Evolutionary conservation across 345 rosid species (phyloP).

Genomic region (Brassica cretica): DNA sequence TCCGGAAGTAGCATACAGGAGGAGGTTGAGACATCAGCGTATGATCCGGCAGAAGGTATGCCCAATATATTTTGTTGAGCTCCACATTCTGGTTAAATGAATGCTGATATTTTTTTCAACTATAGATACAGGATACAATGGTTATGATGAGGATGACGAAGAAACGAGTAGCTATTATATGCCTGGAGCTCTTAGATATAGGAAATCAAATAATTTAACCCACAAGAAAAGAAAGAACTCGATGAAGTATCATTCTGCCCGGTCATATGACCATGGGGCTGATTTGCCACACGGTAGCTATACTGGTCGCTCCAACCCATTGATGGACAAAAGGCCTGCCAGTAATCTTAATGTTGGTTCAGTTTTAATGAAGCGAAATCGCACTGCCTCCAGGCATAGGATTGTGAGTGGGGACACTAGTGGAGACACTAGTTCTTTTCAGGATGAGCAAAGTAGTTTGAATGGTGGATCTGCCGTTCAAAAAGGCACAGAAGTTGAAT

Average conservation of each 20-base stretch:
- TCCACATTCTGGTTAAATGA: background rate
- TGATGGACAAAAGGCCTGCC: slow-evolving; percentile 65
- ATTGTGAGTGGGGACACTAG: slow-evolving; percentile 80
- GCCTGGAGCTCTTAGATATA: slow-evolving; percentile 57
- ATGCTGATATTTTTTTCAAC: slow-evolving; percentile 24
- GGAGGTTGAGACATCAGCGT: slow-evolving; percentile 75
- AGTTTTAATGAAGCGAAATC: slow-evolving; percentile 75
- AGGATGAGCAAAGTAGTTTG: slow-evolving; percentile 76
- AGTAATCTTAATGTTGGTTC: slow-evolving; percentile 57
- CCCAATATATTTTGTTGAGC: slow-evolving; percentile 24
- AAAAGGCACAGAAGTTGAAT: slow-evolving; percentile 79
- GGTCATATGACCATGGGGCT: slow-evolving; percentile 56
- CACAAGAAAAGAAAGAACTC: slow-evolving; percentile 60
- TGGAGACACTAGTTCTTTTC: slow-evolving; percentile 93
- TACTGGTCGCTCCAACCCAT: slow-evolving; percentile 48
- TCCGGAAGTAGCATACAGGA: slow-evolving; percentile 73
- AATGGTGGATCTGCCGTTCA: slow-evolving; percentile 66
- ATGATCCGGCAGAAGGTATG: slow-evolving; percentile 71
- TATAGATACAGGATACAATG: slow-evolving; percentile 65
- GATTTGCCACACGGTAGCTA: slow-evolving; percentile 56
- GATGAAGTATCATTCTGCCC: slow-evolving; percentile 45
- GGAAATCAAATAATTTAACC: slow-evolving; percentile 50
- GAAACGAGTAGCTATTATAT: slow-evolving; percentile 70
- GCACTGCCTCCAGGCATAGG: slow-evolving; percentile 86
- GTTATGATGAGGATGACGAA: slow-evolving; percentile 81